Conservation (phyloP, 2,329 filamentous ascomycete genomes). For the Pseudocercospora macadamiae region DNA sequence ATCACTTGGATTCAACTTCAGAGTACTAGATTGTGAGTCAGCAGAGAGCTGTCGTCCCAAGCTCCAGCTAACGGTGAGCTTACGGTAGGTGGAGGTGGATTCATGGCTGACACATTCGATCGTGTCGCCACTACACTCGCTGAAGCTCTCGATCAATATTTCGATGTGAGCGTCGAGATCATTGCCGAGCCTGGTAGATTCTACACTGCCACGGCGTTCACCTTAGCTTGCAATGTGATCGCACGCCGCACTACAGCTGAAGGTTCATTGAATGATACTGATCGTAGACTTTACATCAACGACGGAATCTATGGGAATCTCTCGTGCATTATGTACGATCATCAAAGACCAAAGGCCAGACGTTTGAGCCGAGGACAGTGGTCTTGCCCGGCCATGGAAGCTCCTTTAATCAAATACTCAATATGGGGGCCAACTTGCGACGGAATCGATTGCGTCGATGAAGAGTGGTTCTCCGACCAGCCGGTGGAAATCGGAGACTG, state of each 20-base stretch:
- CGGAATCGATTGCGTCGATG: constrained; percentile 91
- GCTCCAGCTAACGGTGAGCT: too few relatives aligned
- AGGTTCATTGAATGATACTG: constrained; percentile 36
- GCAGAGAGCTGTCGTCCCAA: too few relatives aligned
- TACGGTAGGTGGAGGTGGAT: constrained; percentile 96
- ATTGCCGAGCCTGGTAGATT: constrained; percentile 97
- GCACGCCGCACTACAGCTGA: constrained; percentile 38
- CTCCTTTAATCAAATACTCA: constrained; percentile 71
- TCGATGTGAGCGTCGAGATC: constrained; percentile 79
- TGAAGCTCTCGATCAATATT: constrained; percentile 80
- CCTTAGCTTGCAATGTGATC: constrained; percentile 92
- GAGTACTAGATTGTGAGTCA: constrained; percentile 89
- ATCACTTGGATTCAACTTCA: constrained; percentile 75
- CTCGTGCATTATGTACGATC: not conserved
- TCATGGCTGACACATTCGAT: constrained; percentile 89
- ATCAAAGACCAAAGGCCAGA: constrained; percentile 56
- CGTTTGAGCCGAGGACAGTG: constrained; percentile 41
- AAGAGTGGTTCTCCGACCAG: constrained; percentile 75
- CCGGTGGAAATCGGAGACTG: constrained; percentile 91
- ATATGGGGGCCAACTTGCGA: constrained; percentile 99
- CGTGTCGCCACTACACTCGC: constrained; percentile 81
- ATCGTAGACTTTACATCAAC: constrained; percentile 97
- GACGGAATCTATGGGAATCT: constrained; percentile 82
- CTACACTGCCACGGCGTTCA: constrained; percentile 92
- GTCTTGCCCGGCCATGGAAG: constrained; percentile 47